These are phyloP conservation scores for Colletotrichum chlorophyti DNA, from an alignment of 2,329 filamentous ascomycete genomes.

Conservation along the genomic window DNA sequence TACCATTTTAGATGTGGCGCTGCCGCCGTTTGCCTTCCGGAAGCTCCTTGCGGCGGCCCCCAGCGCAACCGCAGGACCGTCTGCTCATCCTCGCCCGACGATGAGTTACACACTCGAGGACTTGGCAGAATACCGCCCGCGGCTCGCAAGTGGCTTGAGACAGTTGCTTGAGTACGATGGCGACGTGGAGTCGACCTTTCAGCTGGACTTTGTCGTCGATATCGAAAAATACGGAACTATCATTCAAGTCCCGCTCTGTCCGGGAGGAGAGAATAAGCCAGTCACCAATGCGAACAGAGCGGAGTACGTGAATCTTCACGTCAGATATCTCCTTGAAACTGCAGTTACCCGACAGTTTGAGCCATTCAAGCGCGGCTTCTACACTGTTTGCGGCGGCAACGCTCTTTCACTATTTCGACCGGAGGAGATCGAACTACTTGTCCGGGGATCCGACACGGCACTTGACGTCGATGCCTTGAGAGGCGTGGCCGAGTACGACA, in stretches of 20 bases:
- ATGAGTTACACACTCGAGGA: constrained; percentile 83
- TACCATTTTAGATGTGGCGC: constrained; percentile 85
- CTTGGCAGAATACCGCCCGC: constrained; percentile 80
- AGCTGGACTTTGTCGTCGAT: constrained; percentile 81
- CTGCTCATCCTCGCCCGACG: constrained; percentile 62
- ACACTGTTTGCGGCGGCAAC: constrained; percentile 88
- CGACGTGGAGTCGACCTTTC: constrained; percentile 81
- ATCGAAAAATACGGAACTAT: constrained; percentile 78
- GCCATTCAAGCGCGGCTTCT: constrained; percentile 93
- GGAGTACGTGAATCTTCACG: constrained; percentile 87
- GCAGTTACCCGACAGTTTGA: constrained; percentile 85
- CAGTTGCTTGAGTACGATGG: constrained; percentile 84
- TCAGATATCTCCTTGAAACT: constrained; percentile 80
- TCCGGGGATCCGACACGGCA: constrained; percentile 83
- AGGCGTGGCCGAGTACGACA: constrained; percentile 81
- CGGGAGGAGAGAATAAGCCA: constrained; percentile 73
- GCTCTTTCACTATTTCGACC: constrained; percentile 86
- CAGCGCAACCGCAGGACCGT: constrained; percentile 58
- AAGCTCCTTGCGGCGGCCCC: constrained; percentile 83
- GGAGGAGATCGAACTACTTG: constrained; percentile 88
- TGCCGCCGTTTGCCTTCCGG: constrained; percentile 88
- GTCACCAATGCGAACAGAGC: constrained; percentile 86
- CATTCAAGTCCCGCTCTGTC: constrained; percentile 72
- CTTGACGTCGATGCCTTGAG: constrained; percentile 79
- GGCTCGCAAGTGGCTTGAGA: constrained; percentile 76